Evolutionary conservation across 495 filamentous ascomycete species (phyloP).

Genomic region (Lentithecium fluviatile): DNA sequence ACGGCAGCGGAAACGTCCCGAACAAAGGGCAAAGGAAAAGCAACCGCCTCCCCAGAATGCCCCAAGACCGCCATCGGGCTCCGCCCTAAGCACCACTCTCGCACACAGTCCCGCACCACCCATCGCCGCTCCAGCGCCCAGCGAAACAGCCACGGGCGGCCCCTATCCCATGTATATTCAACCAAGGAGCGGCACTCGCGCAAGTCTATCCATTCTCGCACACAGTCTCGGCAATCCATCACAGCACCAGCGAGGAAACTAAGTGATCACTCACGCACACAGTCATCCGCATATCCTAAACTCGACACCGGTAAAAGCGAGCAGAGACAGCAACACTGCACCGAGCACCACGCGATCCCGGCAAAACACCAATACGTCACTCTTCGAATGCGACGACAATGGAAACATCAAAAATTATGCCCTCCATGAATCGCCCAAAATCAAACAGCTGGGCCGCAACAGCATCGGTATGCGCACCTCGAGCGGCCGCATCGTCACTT

Average conservation of each 20-base stretch:
- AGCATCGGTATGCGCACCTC: constrained; percentile 8
- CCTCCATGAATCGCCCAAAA: constrained; percentile 12
- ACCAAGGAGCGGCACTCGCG: constrained; percentile 5
- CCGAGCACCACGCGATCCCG: background rate
- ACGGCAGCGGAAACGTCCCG: background rate
- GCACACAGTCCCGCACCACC: constrained; percentile 11
- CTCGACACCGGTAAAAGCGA: too few species aligned
- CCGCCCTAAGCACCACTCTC: constrained; percentile 6
- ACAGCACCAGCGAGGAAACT: background rate
- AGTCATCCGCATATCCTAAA: constrained; percentile 29
- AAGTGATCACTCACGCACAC: constrained; percentile 18
- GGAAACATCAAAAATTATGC: constrained; percentile 22
- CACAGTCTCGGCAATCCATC: constrained; percentile 10
- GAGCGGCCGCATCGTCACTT: constrained; percentile 3
- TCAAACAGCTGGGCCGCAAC: constrained; percentile 12
- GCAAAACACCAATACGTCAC: background rate
- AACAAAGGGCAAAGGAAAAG: constrained; percentile 6
- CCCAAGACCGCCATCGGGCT: constrained; percentile 7
- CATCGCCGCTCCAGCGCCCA: background rate
- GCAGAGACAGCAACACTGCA: background rate
- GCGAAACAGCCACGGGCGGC: background rate
- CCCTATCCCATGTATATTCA: constrained; percentile 8
- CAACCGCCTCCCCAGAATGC: constrained; percentile 10
- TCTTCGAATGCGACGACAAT: constrained; percentile 1
- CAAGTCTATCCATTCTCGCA: constrained; percentile 5